These are phyloP conservation scores for Epichloe sylvatica DNA, from an alignment of 2,329 filamentous ascomycete genomes.

Conservation along the genomic window DNA sequence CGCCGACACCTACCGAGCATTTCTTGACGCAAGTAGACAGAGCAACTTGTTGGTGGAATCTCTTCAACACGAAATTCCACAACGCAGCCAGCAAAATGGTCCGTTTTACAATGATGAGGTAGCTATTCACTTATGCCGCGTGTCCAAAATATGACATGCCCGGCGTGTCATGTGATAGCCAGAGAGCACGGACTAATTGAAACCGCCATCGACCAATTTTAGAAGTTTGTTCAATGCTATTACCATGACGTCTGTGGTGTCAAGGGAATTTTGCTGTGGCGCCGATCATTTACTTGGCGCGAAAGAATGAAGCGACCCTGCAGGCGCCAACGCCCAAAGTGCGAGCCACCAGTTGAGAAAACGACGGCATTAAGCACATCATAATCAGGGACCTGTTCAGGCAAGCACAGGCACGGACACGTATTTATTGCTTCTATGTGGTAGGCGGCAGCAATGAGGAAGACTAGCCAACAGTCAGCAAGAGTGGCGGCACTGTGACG, in stretches of 20 bases:
- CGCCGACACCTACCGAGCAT: slow-evolving; percentile 50
- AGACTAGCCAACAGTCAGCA: background rate
- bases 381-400: background rate
- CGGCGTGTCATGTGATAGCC: too few relatives aligned
- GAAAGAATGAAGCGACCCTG: background rate
- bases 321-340: background rate
- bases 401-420: background rate
- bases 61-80: slow-evolving; percentile 27
- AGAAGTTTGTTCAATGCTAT: background rate
- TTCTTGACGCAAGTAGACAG: slow-evolving; percentile 43
- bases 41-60: slow-evolving; percentile 29
- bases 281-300: background rate
- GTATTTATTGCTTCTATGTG: background rate
- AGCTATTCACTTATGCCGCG: slow-evolving; percentile 39
- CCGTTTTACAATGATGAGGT: slow-evolving; percentile 51
- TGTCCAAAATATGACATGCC: slow-evolving; percentile 10
- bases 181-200: too few relatives aligned
- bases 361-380: background rate
- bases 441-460: background rate
- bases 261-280: background rate
- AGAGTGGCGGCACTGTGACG: background rate
- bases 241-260: background rate
- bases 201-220: too few relatives aligned
- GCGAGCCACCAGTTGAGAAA: background rate
- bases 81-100: slow-evolving; percentile 34